These are phyloP conservation scores for Alternaria gansuensis DNA, from an alignment of 2,329 filamentous ascomycete species.

Conservation along the genomic window DNA sequence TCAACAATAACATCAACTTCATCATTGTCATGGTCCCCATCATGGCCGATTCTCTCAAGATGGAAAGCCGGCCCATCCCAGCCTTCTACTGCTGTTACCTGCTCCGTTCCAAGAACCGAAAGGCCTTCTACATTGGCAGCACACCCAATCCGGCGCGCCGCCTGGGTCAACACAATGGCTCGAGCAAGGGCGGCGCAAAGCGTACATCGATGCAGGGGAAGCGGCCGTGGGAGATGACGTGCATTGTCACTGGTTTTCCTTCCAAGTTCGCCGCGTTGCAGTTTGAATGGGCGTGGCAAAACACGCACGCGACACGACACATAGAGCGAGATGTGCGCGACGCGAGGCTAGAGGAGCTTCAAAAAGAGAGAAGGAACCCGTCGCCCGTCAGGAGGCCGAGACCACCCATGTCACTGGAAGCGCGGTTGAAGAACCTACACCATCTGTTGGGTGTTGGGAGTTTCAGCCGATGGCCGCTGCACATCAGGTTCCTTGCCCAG, in stretches of 20 bases:
- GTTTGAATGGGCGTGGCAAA: constrained; percentile 97
- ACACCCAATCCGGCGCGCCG: constrained; percentile 88
- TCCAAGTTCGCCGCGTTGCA: constrained; percentile 87
- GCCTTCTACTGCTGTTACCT: constrained; percentile 95
- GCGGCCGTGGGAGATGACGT: constrained; percentile 83
- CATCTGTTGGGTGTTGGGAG: constrained; percentile 79
- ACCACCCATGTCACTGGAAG: constrained; percentile 68
- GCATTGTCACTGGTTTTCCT: constrained; percentile 86
- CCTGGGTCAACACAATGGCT: constrained; percentile 90
- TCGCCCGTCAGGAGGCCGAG: constrained; percentile 55
- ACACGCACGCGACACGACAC: constrained; percentile 81
- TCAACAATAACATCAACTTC: constrained; percentile 26
- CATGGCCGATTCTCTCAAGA: constrained; percentile 25
- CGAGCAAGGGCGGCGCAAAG: constrained; percentile 79
- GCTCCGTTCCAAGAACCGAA: constrained; percentile 79
- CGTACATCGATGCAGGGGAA: constrained; percentile 73
- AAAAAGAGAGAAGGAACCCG: constrained; percentile 38
- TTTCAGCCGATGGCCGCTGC: constrained; percentile 84
- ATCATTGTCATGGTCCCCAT: neutral
- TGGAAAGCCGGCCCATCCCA: constrained; percentile 66
- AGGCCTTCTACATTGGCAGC: constrained; percentile 85
- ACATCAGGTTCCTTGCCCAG: constrained; percentile 77
- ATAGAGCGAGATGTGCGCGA: constrained; percentile 63
- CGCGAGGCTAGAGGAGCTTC: constrained; percentile 47
- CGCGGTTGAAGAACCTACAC: constrained; percentile 81